Percentiles rank a stretch among this genome's conserved stretches.
phyloP scores from a whole-genome alignment of 768 basidiomycete species.

The Boletellus ananas region DNA sequence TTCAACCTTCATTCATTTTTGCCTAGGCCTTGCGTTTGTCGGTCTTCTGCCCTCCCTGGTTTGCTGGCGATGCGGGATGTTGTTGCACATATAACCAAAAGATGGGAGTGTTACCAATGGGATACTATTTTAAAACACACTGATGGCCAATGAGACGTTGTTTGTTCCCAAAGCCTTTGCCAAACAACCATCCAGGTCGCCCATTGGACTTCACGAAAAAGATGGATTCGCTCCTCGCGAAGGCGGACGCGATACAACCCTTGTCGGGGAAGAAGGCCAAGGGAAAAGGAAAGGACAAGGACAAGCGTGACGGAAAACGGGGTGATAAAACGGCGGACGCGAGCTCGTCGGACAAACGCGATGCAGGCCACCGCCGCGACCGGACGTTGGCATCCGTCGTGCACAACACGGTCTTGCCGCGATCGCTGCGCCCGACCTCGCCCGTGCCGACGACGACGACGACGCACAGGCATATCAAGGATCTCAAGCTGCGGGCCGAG shows the following conservation, averaged over 20 bases:
- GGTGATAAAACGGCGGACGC: slow-evolving; percentile 23
- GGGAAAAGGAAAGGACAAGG: slow-evolving; percentile 40
- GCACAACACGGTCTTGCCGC: slow-evolving; percentile 58
- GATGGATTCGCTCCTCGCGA: slow-evolving; percentile 75
- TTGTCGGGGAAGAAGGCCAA: slow-evolving; percentile 38
- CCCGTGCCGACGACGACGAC: slow-evolving; percentile 45
- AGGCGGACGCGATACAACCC: slow-evolving; percentile 57
- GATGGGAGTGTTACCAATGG: no score
- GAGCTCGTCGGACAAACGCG: slow-evolving; percentile 8
- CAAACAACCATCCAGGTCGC: background rate
- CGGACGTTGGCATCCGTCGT: slow-evolving; percentile 55
- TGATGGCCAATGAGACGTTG: no score
- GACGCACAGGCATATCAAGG: slow-evolving; percentile 50
- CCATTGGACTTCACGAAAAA: background rate
- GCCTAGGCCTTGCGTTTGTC: background rate
- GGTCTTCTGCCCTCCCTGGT: background rate
- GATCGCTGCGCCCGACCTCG: slow-evolving; percentile 56
- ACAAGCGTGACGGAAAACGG: slow-evolving; percentile 3
- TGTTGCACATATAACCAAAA: background rate
- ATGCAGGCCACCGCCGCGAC: slow-evolving; percentile 28
- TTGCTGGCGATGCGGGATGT: background rate
- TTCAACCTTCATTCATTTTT: background rate
- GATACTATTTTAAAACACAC: no score
- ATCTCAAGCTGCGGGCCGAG: slow-evolving; percentile 72
- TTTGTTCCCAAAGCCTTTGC: background rate